Percentiles rank a stretch among this genome's conserved stretches.
These are phyloP conservation scores for Ascoidea tarda DNA, from an alignment of 805 yeast genomes.

Conservation along the genomic window DNA sequence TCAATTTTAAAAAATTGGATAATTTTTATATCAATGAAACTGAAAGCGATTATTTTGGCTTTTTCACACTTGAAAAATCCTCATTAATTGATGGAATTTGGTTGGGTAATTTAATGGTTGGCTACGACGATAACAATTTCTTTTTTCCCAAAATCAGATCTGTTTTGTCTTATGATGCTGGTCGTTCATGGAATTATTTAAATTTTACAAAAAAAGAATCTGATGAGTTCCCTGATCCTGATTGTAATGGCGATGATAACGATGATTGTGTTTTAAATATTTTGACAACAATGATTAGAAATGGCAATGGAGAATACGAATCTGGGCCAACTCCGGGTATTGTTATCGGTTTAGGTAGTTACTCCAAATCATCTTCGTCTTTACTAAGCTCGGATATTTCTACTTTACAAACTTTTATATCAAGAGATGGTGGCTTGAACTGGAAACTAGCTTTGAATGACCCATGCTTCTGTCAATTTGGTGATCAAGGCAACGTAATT, in stretches of 20 bases:
- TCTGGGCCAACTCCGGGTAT: constrained; percentile 32
- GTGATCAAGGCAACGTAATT: constrained; percentile 67
- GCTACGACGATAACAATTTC: constrained; percentile 10
- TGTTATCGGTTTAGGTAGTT: constrained; percentile 25
- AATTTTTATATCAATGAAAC: constrained; percentile 20
- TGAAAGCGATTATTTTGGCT: constrained; percentile 18
- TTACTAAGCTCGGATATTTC: constrained; percentile 9
- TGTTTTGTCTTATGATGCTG: constrained; percentile 24
- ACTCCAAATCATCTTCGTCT: constrained; percentile 16
- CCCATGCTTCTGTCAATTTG: constrained; percentile 44
- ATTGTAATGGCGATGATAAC: constrained; percentile 17
- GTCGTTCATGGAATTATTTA: constrained; percentile 19
- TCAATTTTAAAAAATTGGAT: constrained; percentile 31
- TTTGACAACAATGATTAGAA: constrained; percentile 20
- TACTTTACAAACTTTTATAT: constrained; percentile 36
- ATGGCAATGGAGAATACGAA: constrained; percentile 16
- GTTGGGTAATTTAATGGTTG: constrained; percentile 27
- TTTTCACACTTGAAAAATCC: constrained; percentile 27
- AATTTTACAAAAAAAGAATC: constrained; percentile 13
- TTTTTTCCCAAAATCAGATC: constrained; percentile 15
- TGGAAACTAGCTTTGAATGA: constrained; percentile 47
- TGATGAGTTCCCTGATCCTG: constrained; percentile 7
- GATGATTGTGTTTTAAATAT: constrained; percentile 19
- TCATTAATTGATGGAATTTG: constrained; percentile 48
- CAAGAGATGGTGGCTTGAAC: constrained; percentile 65